phyloP scores from a whole-genome alignment of 257 asterid species.

The Ocimum tenuiflorum region DNA sequence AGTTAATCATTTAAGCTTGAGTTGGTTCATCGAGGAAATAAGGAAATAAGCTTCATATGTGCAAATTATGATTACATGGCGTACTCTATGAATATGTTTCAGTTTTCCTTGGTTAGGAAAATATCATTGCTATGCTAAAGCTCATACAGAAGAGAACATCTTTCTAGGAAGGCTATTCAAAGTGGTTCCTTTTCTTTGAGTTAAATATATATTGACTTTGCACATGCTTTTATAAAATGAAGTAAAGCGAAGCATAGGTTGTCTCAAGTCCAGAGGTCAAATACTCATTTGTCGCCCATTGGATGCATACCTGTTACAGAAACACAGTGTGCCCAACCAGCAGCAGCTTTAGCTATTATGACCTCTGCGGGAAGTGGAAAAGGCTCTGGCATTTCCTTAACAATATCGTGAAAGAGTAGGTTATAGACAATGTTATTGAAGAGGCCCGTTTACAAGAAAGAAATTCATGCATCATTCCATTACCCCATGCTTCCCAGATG shows the following conservation, averaged over 20 bases:
- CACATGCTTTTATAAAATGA: neutral
- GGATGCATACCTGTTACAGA: conserved; percentile 61
- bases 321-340: conserved; percentile 97
- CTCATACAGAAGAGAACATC: neutral
- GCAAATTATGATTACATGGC: neutral
- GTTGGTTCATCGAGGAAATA: neutral
- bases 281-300: neutral
- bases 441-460: neutral
- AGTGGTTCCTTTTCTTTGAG: neutral
- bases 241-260: neutral
- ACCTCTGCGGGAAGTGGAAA: conserved; percentile 83
- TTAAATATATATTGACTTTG: neutral
- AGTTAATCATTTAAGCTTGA: conserved; percentile 20
- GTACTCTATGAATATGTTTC: neutral
- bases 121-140: neutral
- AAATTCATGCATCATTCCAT: conserved; percentile 7
- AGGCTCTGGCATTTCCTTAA: conserved; percentile 97
- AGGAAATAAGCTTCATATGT: neutral
- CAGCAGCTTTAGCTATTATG: conserved; percentile 58
- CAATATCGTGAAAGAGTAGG: conserved; percentile 32
- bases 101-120: neutral
- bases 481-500: conserved; percentile 99
- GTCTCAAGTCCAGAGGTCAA: neutral
- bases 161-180: neutral
- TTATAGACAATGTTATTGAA: conserved; percentile 23